phyloP scores from a whole-genome alignment of 1,139 yeast species.

The Hemisphaericaspora xylanilytica region DNA sequence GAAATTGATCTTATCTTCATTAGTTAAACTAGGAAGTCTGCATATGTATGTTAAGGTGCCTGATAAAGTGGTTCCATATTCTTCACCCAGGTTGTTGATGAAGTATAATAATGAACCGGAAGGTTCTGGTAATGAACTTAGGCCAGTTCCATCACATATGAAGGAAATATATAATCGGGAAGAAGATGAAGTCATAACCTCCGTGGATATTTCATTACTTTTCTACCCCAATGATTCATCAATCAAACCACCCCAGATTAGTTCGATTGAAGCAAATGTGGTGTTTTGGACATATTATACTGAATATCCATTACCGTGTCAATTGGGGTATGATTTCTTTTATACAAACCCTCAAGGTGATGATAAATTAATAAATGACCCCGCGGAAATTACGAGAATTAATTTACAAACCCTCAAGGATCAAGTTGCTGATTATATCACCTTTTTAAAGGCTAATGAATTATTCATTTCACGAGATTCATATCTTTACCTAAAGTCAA shows the following conservation, averaged over 20 bases:
- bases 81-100: slow-evolving; percentile 39
- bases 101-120: slow-evolving; percentile 30
- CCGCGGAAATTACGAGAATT: slow-evolving; percentile 32
- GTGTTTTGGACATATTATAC: slow-evolving; percentile 44
- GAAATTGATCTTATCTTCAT: slow-evolving; percentile 36
- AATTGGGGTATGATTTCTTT: slow-evolving; percentile 43
- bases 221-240: slow-evolving; percentile 21
- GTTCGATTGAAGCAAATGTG: slow-evolving; percentile 34
- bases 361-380: slow-evolving; percentile 19
- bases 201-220: slow-evolving; percentile 23
- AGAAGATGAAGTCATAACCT: slow-evolving; percentile 21
- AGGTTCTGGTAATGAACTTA: slow-evolving; percentile 12
- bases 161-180: slow-evolving; percentile 33
- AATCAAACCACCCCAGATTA: slow-evolving; percentile 31
- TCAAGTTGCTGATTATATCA: slow-evolving; percentile 31
- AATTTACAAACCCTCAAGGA: slow-evolving; percentile 40
- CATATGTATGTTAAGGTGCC: slow-evolving; percentile 35
- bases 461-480: slow-evolving; percentile 34
- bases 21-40: slow-evolving; percentile 37
- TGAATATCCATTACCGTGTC: slow-evolving; percentile 43
- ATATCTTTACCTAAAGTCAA: slow-evolving; percentile 38
- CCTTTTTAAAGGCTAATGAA: slow-evolving; percentile 34
- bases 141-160: slow-evolving; percentile 24
- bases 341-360: slow-evolving; percentile 24
- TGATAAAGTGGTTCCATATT: slow-evolving; percentile 33